phyloP scores from a whole-genome alignment of 257 asterid species.

The Plantago ovata region DNA sequence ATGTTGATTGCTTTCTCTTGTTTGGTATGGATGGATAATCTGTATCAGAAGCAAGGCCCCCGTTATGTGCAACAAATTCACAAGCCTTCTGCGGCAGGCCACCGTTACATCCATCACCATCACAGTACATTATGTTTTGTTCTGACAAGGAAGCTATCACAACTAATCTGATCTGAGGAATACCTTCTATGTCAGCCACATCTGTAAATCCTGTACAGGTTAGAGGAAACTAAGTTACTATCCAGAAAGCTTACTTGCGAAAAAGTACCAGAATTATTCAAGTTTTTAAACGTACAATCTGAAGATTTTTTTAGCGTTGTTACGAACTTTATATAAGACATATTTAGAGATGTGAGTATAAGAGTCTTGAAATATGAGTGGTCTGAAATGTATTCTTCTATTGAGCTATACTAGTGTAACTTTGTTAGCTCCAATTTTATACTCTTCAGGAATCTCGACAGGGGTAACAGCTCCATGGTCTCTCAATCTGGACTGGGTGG shows the following conservation, averaged over 20 bases:
- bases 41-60: constrained; percentile 25
- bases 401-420: no score
- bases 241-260: no score
- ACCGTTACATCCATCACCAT: constrained; percentile 23
- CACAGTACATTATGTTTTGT: constrained; percentile 36
- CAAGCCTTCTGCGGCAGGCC: constrained; percentile 23
- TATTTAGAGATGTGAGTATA: no score
- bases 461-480: constrained; percentile 26
- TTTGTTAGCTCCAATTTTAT: neutral
- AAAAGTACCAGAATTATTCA: no score
- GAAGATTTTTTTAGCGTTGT: no score
- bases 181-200: constrained; percentile 31
- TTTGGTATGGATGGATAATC: constrained; percentile 31
- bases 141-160: constrained; percentile 22
- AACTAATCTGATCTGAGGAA: constrained; percentile 19
- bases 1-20: constrained; percentile 8
- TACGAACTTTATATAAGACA: no score
- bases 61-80: constrained; percentile 7
- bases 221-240: neutral
- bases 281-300: no score
- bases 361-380: no score
- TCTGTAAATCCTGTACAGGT: constrained; percentile 31
- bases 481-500: constrained; percentile 27
- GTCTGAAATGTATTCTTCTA: no score
- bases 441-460: neutral